A percentile compares a stretch with the other conserved stretches of the same genome.
These are phyloP conservation scores for Fusarium euwallaceae DNA, from an alignment of 2,329 filamentous ascomycete genomes.

Conservation along the genomic window DNA sequence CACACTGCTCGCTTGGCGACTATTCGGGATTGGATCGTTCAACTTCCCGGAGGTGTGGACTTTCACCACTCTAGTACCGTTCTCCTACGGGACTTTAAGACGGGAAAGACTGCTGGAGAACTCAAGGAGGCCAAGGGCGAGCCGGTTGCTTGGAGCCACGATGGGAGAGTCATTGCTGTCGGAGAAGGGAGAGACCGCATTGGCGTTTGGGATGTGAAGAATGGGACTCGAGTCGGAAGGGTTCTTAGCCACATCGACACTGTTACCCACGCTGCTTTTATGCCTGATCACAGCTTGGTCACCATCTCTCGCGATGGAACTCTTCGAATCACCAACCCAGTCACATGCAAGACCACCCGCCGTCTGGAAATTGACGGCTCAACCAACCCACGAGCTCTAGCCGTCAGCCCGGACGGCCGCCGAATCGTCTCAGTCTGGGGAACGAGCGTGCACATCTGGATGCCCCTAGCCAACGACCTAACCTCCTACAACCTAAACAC, in stretches of 20 bases:
- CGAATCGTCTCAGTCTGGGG: conserved; percentile 57
- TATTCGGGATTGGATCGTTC: conserved; percentile 49
- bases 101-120: conserved; percentile 50
- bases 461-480: conserved; percentile 49
- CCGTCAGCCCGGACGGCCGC: conserved; percentile 50
- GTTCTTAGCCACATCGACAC: conserved; percentile 53
- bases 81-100: conserved; percentile 48
- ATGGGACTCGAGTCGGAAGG: conserved; percentile 46
- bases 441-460: conserved; percentile 54
- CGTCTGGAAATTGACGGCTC: conserved; percentile 53
- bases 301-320: conserved; percentile 55
- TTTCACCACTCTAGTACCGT: conserved; percentile 49
- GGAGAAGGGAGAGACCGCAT: conserved; percentile 48
- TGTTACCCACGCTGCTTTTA: conserved; percentile 55
- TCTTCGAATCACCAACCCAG: conserved; percentile 52
- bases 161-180: conserved; percentile 50
- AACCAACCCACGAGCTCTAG: conserved; percentile 50
- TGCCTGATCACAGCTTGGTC: conserved; percentile 49
- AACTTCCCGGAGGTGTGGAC: conserved; percentile 48
- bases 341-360: conserved; percentile 51
- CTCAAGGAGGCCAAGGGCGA: conserved; percentile 47
- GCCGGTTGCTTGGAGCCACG: conserved; percentile 52
- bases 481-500: conserved; percentile 53
- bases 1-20: conserved; percentile 45
- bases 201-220: conserved; percentile 51